phyloP scores from a whole-genome alignment of 345 rosid genomes.

The Corymbia maculata region DNA sequence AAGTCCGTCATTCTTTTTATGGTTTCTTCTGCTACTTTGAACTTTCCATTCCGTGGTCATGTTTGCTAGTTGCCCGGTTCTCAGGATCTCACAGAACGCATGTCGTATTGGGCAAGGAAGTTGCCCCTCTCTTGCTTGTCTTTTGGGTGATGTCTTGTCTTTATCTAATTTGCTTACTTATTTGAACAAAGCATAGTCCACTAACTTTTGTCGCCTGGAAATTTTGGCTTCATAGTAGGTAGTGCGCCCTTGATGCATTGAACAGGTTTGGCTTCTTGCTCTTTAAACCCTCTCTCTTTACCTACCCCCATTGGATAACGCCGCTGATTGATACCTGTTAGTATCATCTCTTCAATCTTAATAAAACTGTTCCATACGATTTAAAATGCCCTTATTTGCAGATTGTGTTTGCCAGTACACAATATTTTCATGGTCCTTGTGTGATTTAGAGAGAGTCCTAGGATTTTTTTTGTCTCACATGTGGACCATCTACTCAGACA shows the following conservation, averaged over 20 bases:
- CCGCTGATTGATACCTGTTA: not conserved
- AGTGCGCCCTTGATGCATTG: not conserved
- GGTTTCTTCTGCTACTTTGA: not conserved
- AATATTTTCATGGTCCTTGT: not conserved
- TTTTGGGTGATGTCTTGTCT: not conserved
- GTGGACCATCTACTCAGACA: not conserved
- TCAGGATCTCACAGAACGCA: not conserved
- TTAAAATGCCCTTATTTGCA: not conserved
- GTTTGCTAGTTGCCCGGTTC: not conserved
- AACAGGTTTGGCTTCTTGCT: not conserved
- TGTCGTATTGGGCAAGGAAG: not conserved
- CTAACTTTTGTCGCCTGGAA: not conserved
- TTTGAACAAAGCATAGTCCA: not conserved
- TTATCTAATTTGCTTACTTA: not conserved
- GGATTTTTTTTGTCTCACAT: not conserved
- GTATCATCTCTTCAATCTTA: not conserved
- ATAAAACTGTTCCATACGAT: not conserved
- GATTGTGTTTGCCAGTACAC: not conserved
- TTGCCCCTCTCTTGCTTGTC: not conserved
- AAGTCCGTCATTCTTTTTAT: not conserved
- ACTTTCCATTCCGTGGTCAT: not conserved
- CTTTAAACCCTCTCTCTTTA: not conserved
- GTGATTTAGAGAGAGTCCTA: not conserved
- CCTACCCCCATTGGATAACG: not conserved
- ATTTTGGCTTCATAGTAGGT: not conserved